Conservation (phyloP, 805 yeast genomes). For the Komagataella ulmi region DNA sequence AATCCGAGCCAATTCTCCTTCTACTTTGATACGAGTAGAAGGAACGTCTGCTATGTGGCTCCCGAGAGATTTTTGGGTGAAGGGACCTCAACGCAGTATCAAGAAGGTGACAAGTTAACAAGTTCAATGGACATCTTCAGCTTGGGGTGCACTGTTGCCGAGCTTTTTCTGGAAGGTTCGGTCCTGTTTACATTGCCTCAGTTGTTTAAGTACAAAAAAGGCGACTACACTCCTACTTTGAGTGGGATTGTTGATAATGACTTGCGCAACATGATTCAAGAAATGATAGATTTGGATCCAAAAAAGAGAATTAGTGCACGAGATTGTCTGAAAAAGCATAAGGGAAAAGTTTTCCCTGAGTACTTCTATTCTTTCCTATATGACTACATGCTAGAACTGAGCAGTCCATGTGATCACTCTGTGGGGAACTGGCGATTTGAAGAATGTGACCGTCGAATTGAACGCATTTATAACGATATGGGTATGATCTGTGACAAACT, state of each 20-base stretch:
- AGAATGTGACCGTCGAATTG: slow-evolving; percentile 44
- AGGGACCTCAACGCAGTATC: slow-evolving; percentile 8
- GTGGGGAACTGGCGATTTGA: slow-evolving; percentile 9
- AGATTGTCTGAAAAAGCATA: slow-evolving; percentile 36
- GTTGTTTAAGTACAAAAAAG: slow-evolving; percentile 65
- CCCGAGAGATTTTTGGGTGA: slow-evolving; percentile 69
- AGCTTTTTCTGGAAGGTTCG: slow-evolving; percentile 73
- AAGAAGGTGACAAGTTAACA: slow-evolving; percentile 19
- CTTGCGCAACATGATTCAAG: slow-evolving; percentile 40
- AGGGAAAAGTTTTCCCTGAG: slow-evolving; percentile 45
- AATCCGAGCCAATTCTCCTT: slow-evolving; percentile 88
- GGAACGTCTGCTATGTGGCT: slow-evolving; percentile 83
- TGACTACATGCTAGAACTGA: slow-evolving; percentile 42
- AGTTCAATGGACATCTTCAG: slow-evolving; percentile 73
- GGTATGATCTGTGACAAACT: slow-evolving; percentile 30
- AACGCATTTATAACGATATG: slow-evolving; percentile 45
- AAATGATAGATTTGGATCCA: slow-evolving; percentile 60
- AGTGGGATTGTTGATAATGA: slow-evolving; percentile 35
- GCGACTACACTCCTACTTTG: slow-evolving; percentile 54
- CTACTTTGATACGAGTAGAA: slow-evolving; percentile 80
- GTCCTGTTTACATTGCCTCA: slow-evolving; percentile 82
- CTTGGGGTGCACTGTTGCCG: slow-evolving; percentile 83
- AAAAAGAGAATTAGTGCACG: slow-evolving; percentile 39
- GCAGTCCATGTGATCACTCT: slow-evolving; percentile 4
- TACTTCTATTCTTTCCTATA: slow-evolving; percentile 58